phyloP scores from a whole-genome alignment of 805 yeast species.

The Candida bentonensis region DNA sequence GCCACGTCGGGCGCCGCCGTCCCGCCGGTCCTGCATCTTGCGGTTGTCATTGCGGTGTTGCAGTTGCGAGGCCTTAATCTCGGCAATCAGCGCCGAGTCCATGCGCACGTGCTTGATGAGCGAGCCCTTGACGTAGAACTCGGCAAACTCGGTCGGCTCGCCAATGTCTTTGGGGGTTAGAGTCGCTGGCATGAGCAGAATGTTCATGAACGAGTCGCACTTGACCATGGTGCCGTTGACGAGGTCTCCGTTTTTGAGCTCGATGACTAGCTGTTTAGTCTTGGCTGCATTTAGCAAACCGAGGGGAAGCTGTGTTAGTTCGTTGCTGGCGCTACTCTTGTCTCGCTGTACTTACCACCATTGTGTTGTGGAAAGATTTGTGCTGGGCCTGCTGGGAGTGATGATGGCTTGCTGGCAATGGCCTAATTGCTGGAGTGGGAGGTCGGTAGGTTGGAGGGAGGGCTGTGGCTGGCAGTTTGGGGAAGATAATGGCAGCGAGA shows the following conservation, averaged over 20 bases:
- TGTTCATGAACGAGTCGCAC: constrained; percentile 94
- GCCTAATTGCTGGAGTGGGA: too few species aligned
- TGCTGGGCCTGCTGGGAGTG: too few species aligned
- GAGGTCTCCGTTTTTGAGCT: constrained; percentile 83
- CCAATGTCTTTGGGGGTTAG: constrained; percentile 16
- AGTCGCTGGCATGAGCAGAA: constrained; percentile 64
- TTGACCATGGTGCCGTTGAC: constrained; percentile 70
- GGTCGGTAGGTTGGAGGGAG: too few species aligned
- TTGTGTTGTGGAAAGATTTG: too few species aligned
- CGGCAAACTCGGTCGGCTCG: constrained; percentile 9
- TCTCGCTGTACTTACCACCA: neutral
- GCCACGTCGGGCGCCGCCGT: constrained; percentile 7
- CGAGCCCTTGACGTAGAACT: constrained; percentile 13
- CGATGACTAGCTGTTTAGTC: constrained; percentile 76
- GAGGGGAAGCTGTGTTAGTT: constrained; percentile 57
- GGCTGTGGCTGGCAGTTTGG: too few species aligned
- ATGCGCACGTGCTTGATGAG: constrained; percentile 28
- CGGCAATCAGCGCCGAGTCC: constrained; percentile 26
- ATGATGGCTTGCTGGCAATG: too few species aligned
- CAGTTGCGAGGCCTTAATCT: constrained; percentile 25
- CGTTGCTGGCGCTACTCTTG: neutral
- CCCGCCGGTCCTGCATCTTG: constrained; percentile 7
- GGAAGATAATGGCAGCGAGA: too few species aligned
- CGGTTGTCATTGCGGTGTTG: constrained; percentile 22
- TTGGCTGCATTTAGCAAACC: constrained; percentile 83